Base-by-base conservation (phyloP, 1,284 basidiomycete species). In the Entoloma clypeatum region DNA sequence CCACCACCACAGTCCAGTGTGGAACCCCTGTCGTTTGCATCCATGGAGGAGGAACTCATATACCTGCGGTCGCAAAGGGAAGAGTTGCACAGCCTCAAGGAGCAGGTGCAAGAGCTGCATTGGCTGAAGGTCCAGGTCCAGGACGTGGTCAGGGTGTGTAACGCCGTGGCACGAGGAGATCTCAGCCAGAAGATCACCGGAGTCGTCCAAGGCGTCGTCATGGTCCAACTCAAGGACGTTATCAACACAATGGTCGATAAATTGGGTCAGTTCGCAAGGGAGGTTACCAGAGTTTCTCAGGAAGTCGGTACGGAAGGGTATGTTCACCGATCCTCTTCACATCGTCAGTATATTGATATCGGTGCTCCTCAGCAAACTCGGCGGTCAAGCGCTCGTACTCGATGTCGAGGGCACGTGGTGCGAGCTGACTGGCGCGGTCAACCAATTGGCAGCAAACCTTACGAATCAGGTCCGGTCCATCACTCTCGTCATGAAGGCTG, bases 151-250 rank as follows among this genome's bases (percentile, higher is more conserved):
- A 74, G 92, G 35, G 93, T 97, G 23, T 96, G 93, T 66, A 92
- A 92, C 63, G 93, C 94, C 16, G 94, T 98, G 51, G 94, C 94
- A 1, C 76, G 82, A 23, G 93, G 93, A 26, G 94, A 98, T 62
- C 68, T 98, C 49, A 88, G 85, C 33, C 90, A 96, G 68, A 94
- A 95, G 72, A 95, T 98, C 52, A 93, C 90, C 34, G 92, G 96
- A 7, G 88, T 86, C 24, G 94, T 96, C 6, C 91, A 97, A 63
- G 94, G 94, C 51, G 87, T 89, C 45, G 91, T 95, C 46, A 96
- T 99, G 92, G 87, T 94, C 13, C 91, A 96, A 65, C 81, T 98
- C 58, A 97, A 97, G 74, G 92, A 97, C 53, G 93, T 95, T 54
- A 96, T 98, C 72, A 98, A 98, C 59, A 86, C 86, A 31, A 97